These are phyloP conservation scores for Fraxinus albicans DNA, from an alignment of 305 asterid species.

Conservation along the genomic window DNA sequence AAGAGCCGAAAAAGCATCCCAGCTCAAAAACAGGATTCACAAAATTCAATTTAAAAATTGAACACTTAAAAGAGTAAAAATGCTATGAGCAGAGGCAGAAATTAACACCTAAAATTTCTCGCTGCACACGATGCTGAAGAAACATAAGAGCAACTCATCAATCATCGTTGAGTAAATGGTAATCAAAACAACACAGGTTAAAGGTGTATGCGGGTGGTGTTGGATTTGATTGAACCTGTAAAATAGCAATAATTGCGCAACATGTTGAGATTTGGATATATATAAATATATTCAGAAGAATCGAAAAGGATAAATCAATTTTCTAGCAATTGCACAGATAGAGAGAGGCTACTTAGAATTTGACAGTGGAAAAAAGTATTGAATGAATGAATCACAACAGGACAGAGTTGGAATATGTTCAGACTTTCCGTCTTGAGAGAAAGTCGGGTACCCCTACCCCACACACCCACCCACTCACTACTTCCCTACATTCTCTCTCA, in stretches of 20 bases:
- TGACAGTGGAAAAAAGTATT: not conserved
- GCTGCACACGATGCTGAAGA: not conserved
- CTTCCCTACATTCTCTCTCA: not conserved
- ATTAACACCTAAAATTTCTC: not conserved
- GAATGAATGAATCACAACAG: not conserved
- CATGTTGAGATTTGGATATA: not conserved
- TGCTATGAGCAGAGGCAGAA: not conserved
- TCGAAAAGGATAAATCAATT: not conserved
- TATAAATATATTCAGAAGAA: not conserved
- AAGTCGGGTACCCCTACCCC: not conserved
- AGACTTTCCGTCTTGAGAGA: not conserved
- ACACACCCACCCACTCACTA: not conserved
- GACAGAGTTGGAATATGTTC: not conserved
- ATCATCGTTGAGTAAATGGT: not conserved
- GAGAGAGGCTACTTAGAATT: not conserved
- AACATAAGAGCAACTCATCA: not conserved
- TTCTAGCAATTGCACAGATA: not conserved
- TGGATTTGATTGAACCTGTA: not conserved
- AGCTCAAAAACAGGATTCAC: not conserved
- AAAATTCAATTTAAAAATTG: not conserved
- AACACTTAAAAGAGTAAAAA: not conserved
- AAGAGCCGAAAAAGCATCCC: not conserved
- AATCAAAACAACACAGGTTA: not conserved
- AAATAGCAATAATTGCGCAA: not conserved
- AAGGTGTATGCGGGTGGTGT: not conserved